Conservation (phyloP, 1,284 basidiomycete species). For the Xanthoconium separans region DNA sequence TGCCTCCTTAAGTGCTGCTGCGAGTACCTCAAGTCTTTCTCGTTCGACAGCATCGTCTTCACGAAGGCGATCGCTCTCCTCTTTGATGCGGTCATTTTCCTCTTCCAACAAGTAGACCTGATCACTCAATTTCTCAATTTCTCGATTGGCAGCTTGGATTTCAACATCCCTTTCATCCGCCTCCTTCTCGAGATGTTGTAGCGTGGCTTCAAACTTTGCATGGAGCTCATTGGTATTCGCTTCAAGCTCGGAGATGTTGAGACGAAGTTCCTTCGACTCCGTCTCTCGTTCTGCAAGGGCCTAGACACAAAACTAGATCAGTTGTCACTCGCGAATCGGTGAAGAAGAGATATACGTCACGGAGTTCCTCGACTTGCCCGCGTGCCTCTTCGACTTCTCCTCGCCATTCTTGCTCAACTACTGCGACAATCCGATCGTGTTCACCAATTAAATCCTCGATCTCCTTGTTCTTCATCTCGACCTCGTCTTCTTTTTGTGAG, state of each 20-base stretch:
- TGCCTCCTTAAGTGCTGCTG: slow-evolving; percentile 78
- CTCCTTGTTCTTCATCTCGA: slow-evolving; percentile 71
- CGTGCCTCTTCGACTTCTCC: slow-evolving; percentile 74
- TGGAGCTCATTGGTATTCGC: slow-evolving; percentile 68
- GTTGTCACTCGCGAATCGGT: neutral
- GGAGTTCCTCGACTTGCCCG: slow-evolving; percentile 68
- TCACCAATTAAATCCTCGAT: slow-evolving; percentile 67
- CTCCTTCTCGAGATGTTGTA: slow-evolving; percentile 72
- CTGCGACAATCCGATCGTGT: slow-evolving; percentile 64
- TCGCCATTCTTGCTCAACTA: slow-evolving; percentile 75
- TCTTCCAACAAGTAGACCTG: slow-evolving; percentile 59
- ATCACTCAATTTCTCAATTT: slow-evolving; percentile 74
- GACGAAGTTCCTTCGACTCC: slow-evolving; percentile 70
- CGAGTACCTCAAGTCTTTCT: slow-evolving; percentile 69
- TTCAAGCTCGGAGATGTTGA: slow-evolving; percentile 72
- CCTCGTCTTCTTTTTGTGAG: slow-evolving; percentile 79
- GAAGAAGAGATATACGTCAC: slow-evolving; percentile 54
- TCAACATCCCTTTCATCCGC: slow-evolving; percentile 71
- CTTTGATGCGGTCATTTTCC: slow-evolving; percentile 51
- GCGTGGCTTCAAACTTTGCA: slow-evolving; percentile 67
- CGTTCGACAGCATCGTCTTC: slow-evolving; percentile 72
- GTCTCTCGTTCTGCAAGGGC: slow-evolving; percentile 72
- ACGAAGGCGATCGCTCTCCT: slow-evolving; percentile 49
- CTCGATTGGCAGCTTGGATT: slow-evolving; percentile 60
- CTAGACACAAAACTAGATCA: slow-evolving; percentile 35